These are phyloP conservation scores for Ashbya aceris DNA, from an alignment of 1,139 yeast genomes.

Conservation along the genomic window DNA sequence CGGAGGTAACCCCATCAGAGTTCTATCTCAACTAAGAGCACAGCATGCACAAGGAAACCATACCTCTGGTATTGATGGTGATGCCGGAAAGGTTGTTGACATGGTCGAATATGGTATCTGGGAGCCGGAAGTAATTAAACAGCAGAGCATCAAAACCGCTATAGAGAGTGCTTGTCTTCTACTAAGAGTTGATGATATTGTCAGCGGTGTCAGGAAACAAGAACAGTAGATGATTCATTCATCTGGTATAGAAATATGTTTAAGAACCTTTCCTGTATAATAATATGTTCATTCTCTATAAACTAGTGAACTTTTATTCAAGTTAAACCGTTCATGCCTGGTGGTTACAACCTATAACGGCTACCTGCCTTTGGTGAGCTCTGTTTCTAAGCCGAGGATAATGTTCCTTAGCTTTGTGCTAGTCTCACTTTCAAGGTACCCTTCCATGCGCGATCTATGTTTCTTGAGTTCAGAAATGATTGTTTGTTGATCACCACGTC, in stretches of 20 bases:
- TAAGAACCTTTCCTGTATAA: constrained; percentile 3
- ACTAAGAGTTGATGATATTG: constrained; percentile 94
- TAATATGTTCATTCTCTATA: background rate
- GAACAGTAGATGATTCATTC: constrained; percentile 14
- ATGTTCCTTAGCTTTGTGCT: constrained; percentile 15
- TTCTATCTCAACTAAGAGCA: constrained; percentile 85
- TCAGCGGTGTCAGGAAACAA: constrained; percentile 76
- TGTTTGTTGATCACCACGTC: constrained; percentile 31
- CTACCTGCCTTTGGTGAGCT: constrained; percentile 12
- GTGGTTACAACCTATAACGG: background rate
- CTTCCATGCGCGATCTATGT: constrained; percentile 38
- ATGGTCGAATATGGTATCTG: constrained; percentile 94
- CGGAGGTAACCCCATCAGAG: constrained; percentile 91
- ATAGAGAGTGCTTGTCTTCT: constrained; percentile 93
- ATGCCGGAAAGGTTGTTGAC: constrained; percentile 84
- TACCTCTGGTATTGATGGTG: constrained; percentile 93
- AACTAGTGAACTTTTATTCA: background rate
- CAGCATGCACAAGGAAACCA: constrained; percentile 85
- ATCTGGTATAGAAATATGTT: background rate
- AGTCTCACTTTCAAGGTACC: constrained; percentile 32
- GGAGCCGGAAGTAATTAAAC: constrained; percentile 98
- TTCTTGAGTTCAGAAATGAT: constrained; percentile 33
- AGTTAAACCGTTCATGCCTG: background rate
- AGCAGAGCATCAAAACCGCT: constrained; percentile 93
- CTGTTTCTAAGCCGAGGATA: constrained; percentile 20